A percentile compares a stretch with the other conserved stretches of the same genome.
Conservation (phyloP, 1,139 yeast genomes). For the Spencermartinsiella ligniputridi region DNA sequence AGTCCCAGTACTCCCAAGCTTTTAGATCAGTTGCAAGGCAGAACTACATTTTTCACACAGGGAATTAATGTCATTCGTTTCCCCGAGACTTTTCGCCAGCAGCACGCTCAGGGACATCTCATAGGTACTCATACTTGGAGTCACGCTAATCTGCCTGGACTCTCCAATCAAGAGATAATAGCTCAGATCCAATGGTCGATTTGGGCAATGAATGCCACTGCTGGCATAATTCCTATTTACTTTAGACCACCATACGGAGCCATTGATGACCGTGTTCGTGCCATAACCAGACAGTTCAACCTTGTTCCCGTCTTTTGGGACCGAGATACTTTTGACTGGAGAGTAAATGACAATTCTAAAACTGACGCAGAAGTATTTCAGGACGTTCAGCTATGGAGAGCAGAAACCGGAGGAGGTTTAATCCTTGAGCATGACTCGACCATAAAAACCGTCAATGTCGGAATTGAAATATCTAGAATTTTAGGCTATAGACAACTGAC, state of each 20-base stretch:
- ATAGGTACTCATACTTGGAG: slow-evolving; percentile 93
- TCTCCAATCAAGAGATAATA: slow-evolving; percentile 71
- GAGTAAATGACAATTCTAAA: slow-evolving; percentile 42
- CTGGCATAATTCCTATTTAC: slow-evolving; percentile 84
- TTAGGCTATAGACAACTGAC: slow-evolving; percentile 60
- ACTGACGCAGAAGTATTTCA: slow-evolving; percentile 48
- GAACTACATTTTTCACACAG: slow-evolving; percentile 76
- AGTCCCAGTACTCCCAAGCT: slow-evolving; percentile 62
- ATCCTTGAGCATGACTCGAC: slow-evolving; percentile 84
- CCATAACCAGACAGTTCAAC: slow-evolving; percentile 79
- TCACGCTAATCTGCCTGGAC: slow-evolving; percentile 74
- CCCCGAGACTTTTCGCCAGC: slow-evolving; percentile 65
- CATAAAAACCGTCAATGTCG: slow-evolving; percentile 63
- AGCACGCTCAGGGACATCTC: slow-evolving; percentile 63
- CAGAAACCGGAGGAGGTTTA: slow-evolving; percentile 49
- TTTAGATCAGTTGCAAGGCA: slow-evolving; percentile 47
- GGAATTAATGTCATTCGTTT: slow-evolving; percentile 74
- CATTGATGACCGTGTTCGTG: slow-evolving; percentile 75
- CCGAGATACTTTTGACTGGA: slow-evolving; percentile 90
- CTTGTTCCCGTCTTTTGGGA: slow-evolving; percentile 90
- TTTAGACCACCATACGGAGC: slow-evolving; percentile 98
- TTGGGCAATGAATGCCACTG: slow-evolving; percentile 98
- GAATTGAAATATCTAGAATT: slow-evolving; percentile 49
- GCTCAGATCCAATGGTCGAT: slow-evolving; percentile 94
- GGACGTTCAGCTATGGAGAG: slow-evolving; percentile 53